These are phyloP conservation scores for Xanthoconium separans DNA, from an alignment of 1,284 basidiomycete species.

Conservation along the genomic window DNA sequence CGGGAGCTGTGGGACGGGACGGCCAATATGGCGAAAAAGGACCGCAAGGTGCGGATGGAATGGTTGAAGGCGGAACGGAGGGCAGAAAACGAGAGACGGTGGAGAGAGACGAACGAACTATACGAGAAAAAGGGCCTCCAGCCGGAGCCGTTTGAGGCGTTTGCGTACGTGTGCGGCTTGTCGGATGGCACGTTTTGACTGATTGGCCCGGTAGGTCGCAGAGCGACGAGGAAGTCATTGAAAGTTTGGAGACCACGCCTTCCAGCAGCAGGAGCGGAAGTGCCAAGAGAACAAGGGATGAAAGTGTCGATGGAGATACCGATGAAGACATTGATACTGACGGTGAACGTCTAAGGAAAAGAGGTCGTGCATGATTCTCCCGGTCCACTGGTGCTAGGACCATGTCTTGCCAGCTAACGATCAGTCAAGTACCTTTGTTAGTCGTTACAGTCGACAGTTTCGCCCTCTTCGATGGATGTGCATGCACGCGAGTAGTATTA, in stretches of 20 bases:
- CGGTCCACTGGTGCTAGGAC: too few relatives aligned
- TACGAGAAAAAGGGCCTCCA: conserved; percentile 7
- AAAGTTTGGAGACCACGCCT: conserved; percentile 28
- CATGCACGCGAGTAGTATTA: too few relatives aligned
- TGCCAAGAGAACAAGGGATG: conserved; percentile 17
- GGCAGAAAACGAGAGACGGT: conserved; percentile 16
- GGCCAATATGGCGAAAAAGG: conserved; percentile 31
- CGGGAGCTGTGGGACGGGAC: conserved; percentile 33
- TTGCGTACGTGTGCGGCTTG: conserved; percentile 18
- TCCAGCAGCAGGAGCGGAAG: conserved; percentile 16
- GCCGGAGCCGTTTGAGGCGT: conserved; percentile 21
- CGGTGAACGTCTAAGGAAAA: conserved; percentile 14
- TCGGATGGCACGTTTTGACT: background rate
- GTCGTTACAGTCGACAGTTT: too few relatives aligned
- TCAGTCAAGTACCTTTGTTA: too few relatives aligned
- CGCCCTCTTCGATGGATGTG: too few relatives aligned
- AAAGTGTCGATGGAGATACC: background rate
- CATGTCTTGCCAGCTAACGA: too few relatives aligned
- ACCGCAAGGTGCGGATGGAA: conserved; percentile 35
- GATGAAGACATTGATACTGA: background rate
- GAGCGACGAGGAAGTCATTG: conserved; percentile 26
- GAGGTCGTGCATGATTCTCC: conserved; percentile 14
- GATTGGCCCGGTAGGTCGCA: conserved; percentile 16
- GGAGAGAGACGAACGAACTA: conserved; percentile 21
- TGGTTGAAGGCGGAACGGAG: conserved; percentile 33